A percentile compares a stretch with the other conserved stretches of the same genome.
These are phyloP conservation scores for Pythium angustatum DNA, from an alignment of 352 stramenopile species.

Conservation along the genomic window DNA sequence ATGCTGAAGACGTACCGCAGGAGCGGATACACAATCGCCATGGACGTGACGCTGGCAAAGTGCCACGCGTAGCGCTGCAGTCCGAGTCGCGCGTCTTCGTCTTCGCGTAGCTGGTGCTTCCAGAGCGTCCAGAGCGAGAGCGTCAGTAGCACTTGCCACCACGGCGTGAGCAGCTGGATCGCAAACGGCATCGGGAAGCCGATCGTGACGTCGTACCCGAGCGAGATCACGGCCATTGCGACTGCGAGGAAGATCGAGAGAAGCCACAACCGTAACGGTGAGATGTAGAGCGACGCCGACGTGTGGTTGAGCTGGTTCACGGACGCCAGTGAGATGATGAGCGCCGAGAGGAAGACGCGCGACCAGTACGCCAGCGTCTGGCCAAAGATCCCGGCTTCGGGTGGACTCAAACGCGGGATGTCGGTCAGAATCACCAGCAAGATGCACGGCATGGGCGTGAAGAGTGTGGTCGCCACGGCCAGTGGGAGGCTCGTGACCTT, in stretches of 20 bases:
- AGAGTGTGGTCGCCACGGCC: neutral
- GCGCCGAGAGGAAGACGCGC: neutral
- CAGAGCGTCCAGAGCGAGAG: neutral
- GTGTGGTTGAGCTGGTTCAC: conserved; percentile 1
- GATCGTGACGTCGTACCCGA: neutral
- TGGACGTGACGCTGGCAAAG: neutral
- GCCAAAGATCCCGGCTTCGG: neutral
- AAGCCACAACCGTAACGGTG: neutral
- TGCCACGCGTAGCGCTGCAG: neutral
- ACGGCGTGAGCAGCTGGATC: conserved; percentile 24
- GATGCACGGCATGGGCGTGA: neutral
- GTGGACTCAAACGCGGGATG: neutral
- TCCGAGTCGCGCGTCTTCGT: neutral
- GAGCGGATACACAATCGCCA: conserved; percentile 8
- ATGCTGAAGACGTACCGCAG: conserved; percentile 15
- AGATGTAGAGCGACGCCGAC: neutral
- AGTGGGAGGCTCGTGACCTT: too few species aligned
- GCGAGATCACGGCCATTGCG: neutral
- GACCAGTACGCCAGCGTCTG: conserved; percentile 5
- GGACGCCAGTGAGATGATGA: neutral
- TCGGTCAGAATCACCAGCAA: conserved; percentile 3
- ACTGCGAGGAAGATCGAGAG: neutral
- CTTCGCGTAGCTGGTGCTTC: neutral
- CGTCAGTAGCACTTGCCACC: conserved; percentile 27
- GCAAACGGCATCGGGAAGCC: conserved; percentile 15